phyloP scores from a whole-genome alignment of 306 rosid species.

The Corylus heterophylla region DNA sequence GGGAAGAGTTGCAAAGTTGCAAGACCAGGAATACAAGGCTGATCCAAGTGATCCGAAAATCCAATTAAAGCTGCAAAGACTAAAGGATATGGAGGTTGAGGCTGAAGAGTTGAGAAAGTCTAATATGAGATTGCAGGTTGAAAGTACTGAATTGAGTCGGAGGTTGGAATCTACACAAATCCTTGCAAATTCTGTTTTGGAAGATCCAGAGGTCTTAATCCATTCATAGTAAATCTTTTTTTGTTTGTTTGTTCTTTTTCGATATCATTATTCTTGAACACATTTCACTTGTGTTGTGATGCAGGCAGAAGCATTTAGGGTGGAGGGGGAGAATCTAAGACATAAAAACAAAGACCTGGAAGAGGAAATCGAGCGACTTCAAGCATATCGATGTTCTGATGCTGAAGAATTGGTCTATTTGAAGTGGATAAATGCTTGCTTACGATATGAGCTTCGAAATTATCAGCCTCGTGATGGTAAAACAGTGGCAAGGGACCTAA shows the following conservation, averaged over 20 bases:
- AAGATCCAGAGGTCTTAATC: conserved; percentile 57
- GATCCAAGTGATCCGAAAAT: conserved; percentile 33
- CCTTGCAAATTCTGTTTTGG: conserved; percentile 75
- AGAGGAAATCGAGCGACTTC: conserved; percentile 62
- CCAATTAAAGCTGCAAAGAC: conserved; percentile 45
- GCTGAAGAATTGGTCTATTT: conserved; percentile 84
- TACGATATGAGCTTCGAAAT: conserved; percentile 73
- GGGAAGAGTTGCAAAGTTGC: conserved; percentile 63
- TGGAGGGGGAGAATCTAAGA: conserved; percentile 45
- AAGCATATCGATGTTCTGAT: conserved; percentile 63
- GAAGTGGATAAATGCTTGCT: conserved; percentile 92
- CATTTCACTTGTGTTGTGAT: conserved; percentile 22
- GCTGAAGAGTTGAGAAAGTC: conserved; percentile 53
- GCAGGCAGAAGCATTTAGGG: conserved; percentile 55
- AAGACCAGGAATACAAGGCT: conserved; percentile 50
- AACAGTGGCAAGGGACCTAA: conserved; percentile 78
- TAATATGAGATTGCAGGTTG: conserved; percentile 53
- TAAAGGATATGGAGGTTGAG: conserved; percentile 60
- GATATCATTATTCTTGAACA: conserved; percentile 1
- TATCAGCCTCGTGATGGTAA: conserved; percentile 68
- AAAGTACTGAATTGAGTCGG: conserved; percentile 60
- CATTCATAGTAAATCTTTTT: not conserved
- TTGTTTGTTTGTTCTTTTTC: conserved; percentile 4
- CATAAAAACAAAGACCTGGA: conserved; percentile 46
- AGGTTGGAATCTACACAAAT: conserved; percentile 80